Conservation (phyloP, 2,329 filamentous ascomycete genomes). For the Domatiomyces globalis region DNA sequence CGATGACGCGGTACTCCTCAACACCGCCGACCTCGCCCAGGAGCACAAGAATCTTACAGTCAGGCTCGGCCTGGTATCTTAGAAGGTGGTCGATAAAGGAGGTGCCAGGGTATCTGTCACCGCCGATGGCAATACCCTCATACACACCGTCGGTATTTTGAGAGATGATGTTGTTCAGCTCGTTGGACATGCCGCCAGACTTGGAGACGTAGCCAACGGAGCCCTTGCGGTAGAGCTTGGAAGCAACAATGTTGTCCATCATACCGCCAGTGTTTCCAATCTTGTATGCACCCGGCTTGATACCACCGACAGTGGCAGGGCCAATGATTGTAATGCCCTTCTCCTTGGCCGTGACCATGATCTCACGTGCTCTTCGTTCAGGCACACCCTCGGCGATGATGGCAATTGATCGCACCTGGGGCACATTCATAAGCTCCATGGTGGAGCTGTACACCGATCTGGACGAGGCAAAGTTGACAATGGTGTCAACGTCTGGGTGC, state of each 20-base stretch:
- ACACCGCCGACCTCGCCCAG: conserved; percentile 98
- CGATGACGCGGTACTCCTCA: conserved; percentile 98
- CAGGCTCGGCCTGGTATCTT: conserved; percentile 87
- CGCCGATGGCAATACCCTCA: conserved; percentile 98
- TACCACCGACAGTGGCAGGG: conserved; percentile 94
- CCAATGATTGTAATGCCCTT: conserved; percentile 99
- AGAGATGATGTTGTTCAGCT: conserved; percentile 98
- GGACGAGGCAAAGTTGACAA: conserved; percentile 99
- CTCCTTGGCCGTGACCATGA: conserved; percentile 89
- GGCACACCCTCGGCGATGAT: conserved; percentile 99
- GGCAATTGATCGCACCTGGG: conserved; percentile 96
- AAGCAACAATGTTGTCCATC: conserved; percentile 99
- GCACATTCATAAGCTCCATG: conserved; percentile 93
- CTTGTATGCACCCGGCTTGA: conserved; percentile 99
- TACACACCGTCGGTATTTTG: conserved; percentile 96
- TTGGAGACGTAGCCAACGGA: conserved; percentile 99
- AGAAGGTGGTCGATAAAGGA: conserved; percentile 99
- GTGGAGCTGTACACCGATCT: conserved; percentile 97
- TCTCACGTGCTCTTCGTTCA: conserved; percentile 94
- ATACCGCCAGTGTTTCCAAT: conserved; percentile 99
- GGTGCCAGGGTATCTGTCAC: conserved; percentile 96
- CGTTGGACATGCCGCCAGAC: conserved; percentile 99
- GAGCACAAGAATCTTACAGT: conserved; percentile 92
- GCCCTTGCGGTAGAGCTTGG: conserved; percentile 98
- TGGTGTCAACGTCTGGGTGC: conserved; percentile 91